Conservation (phyloP, 177 flowering plant species). For the Viscum album region DNA sequence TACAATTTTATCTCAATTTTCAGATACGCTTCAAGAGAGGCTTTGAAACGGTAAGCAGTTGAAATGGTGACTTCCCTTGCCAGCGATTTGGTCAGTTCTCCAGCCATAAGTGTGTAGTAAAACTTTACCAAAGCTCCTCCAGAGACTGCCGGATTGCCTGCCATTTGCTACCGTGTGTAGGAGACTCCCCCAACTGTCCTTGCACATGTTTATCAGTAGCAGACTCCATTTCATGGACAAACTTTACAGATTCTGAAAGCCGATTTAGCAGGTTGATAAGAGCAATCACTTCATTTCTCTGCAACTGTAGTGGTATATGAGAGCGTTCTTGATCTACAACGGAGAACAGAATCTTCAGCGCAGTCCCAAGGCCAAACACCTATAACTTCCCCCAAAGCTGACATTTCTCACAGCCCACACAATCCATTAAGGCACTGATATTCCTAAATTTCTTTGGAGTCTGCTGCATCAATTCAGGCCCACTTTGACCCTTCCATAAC, state of each 20-base stretch:
- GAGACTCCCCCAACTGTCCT: slow-evolving; percentile 10
- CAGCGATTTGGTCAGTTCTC: too few relatives aligned
- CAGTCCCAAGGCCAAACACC: slow-evolving; percentile 97
- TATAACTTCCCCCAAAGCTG: slow-evolving; percentile 99
- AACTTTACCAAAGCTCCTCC: slow-evolving; percentile 13
- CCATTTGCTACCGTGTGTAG: slow-evolving; percentile 7
- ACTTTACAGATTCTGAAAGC: slow-evolving; percentile 46
- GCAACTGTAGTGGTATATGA: slow-evolving; percentile 40
- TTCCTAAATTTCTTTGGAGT: slow-evolving; percentile 82
- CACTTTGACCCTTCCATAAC: slow-evolving; percentile 90
- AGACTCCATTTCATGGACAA: slow-evolving; percentile 37
- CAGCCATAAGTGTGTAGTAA: too few relatives aligned
- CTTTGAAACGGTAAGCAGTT: too few relatives aligned
- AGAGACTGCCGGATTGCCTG: slow-evolving; percentile 12
- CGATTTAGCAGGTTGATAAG: slow-evolving; percentile 45
- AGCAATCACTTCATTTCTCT: slow-evolving; percentile 59
- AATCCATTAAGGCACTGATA: slow-evolving; percentile 95
- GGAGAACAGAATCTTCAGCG: slow-evolving; percentile 86
- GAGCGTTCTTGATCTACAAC: slow-evolving; percentile 42
- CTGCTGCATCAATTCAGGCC: slow-evolving; percentile 76
- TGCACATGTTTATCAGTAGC: slow-evolving; percentile 23
- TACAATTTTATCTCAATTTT: too few relatives aligned
- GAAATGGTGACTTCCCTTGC: too few relatives aligned
- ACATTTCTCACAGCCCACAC: slow-evolving; percentile 98
- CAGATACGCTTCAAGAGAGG: too few relatives aligned